Evolutionary conservation across 495 filamentous ascomycete species (phyloP).

Genomic region (Hypoxylon fragiforme): DNA sequence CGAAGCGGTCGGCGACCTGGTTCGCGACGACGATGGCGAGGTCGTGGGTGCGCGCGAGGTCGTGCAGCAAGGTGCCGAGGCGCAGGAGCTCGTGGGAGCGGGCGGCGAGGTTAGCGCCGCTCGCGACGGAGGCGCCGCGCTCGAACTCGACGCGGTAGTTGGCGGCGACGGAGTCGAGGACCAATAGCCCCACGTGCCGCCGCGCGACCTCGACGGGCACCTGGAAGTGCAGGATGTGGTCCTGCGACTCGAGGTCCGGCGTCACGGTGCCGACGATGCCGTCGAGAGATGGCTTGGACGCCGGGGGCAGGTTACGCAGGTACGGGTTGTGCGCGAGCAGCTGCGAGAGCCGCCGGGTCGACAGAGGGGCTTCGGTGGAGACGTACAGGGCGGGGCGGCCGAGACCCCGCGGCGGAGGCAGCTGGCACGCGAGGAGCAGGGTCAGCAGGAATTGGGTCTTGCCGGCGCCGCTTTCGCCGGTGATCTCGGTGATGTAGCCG

Average conservation of each 20-base stretch:
- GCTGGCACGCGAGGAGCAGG: conserved; percentile 79
- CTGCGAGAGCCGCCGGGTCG: conserved; percentile 79
- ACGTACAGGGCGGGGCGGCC: conserved; percentile 79
- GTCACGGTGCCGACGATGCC: conserved; percentile 77
- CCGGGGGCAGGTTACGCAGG: conserved; percentile 52
- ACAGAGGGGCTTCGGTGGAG: conserved; percentile 86
- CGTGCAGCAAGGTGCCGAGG: conserved; percentile 74
- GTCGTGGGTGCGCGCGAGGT: conserved; percentile 69
- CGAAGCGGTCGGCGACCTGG: conserved; percentile 92
- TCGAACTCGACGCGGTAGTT: conserved; percentile 93
- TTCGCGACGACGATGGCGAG: conserved; percentile 91
- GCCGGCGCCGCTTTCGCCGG: conserved; percentile 91
- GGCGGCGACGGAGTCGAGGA: conserved; percentile 89
- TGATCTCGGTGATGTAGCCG: conserved; percentile 85
- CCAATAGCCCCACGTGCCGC: conserved; percentile 74
- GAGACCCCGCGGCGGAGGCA: conserved; percentile 72
- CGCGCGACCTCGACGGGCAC: conserved; percentile 79
- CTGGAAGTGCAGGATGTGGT: conserved; percentile 91
- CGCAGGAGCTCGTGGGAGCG: conserved; percentile 71
- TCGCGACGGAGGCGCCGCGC: conserved; percentile 35
- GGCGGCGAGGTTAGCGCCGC: conserved; percentile 57
- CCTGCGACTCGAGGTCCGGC: conserved; percentile 92
- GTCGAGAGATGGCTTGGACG: conserved; percentile 65
- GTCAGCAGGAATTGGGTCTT: conserved; percentile 93
- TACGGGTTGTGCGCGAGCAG: conserved; percentile 68